These are phyloP conservation scores for Jamesozyma jinghongensis DNA, from an alignment of 805 yeast species.

Conservation along the genomic window DNA sequence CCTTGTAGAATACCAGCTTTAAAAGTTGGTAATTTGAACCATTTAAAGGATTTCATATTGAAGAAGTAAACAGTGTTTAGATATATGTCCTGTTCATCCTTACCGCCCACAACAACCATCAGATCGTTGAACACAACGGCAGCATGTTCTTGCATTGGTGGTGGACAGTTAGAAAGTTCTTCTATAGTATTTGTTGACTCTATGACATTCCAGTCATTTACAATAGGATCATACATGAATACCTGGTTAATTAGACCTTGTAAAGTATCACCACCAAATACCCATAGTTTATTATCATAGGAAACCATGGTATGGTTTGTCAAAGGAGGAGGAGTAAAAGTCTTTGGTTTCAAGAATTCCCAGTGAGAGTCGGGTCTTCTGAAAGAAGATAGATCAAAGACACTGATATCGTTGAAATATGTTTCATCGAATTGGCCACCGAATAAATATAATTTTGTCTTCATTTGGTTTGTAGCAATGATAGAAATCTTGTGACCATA, in stretches of 20 bases:
- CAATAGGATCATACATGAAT: constrained; percentile 67
- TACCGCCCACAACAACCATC: constrained; percentile 85
- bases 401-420: constrained; percentile 72
- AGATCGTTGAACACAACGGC: constrained; percentile 69
- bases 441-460: constrained; percentile 62
- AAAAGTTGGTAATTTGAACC: constrained; percentile 53
- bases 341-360: constrained; percentile 56
- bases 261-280: constrained; percentile 89
- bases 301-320: constrained; percentile 87
- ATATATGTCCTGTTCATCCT: constrained; percentile 61
- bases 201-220: constrained; percentile 61
- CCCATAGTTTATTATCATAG: constrained; percentile 65
- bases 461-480: constrained; percentile 50
- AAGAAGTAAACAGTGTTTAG: constrained; percentile 62
- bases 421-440: constrained; percentile 92
- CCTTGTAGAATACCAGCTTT: constrained; percentile 55
- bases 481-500: constrained; percentile 90
- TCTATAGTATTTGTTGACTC: constrained; percentile 38
- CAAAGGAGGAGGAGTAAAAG: constrained; percentile 57
- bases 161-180: constrained; percentile 36
- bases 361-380: constrained; percentile 77
- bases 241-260: constrained; percentile 62
- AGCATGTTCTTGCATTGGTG: constrained; percentile 88
- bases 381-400: constrained; percentile 79
- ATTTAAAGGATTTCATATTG: constrained; percentile 58